Evolutionary conservation across 495 filamentous ascomycete genomes (phyloP).

Genomic region (Alectoria sarmentosa): DNA sequence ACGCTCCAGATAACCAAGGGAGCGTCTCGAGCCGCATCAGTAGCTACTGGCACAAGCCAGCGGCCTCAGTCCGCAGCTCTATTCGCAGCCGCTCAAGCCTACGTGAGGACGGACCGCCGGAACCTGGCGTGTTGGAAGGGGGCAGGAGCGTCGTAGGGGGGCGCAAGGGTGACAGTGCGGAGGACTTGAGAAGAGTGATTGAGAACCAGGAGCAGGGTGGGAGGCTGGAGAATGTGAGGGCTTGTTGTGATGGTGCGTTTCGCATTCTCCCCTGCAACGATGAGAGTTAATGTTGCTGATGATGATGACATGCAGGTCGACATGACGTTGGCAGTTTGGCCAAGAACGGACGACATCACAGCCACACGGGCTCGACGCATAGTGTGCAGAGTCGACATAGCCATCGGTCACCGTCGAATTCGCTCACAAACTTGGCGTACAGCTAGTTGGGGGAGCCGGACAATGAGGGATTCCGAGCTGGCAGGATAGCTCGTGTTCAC

Average conservation of each 20-base stretch:
- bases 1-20: slow-evolving; percentile 6
- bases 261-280: no score
- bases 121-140: slow-evolving; percentile 38
- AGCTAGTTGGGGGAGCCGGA: background rate
- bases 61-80: slow-evolving; percentile 21
- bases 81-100: slow-evolving; percentile 25
- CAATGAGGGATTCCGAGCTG: background rate
- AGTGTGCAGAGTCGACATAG: slow-evolving; percentile 6
- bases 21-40: slow-evolving; percentile 14
- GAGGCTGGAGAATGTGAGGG: slow-evolving; percentile 84
- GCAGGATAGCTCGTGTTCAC: background rate
- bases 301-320: no score
- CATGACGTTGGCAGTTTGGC: slow-evolving; percentile 53
- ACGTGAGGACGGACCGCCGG: slow-evolving; percentile 23
- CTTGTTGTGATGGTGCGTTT: slow-evolving; percentile 91
- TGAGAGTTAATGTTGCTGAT: no score
- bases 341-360: slow-evolving; percentile 28
- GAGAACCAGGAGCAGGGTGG: slow-evolving; percentile 54
- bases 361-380: slow-evolving; percentile 12
- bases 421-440: slow-evolving; percentile 16
- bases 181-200: slow-evolving; percentile 69
- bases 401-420: slow-evolving; percentile 11
- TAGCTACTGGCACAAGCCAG: slow-evolving; percentile 6
- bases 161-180: slow-evolving; percentile 53
- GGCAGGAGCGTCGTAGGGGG: slow-evolving; percentile 33